Base-by-base conservation (phyloP, 2,329 filamentous ascomycete species). In the Pseudogymnoascus sp. region DNA sequence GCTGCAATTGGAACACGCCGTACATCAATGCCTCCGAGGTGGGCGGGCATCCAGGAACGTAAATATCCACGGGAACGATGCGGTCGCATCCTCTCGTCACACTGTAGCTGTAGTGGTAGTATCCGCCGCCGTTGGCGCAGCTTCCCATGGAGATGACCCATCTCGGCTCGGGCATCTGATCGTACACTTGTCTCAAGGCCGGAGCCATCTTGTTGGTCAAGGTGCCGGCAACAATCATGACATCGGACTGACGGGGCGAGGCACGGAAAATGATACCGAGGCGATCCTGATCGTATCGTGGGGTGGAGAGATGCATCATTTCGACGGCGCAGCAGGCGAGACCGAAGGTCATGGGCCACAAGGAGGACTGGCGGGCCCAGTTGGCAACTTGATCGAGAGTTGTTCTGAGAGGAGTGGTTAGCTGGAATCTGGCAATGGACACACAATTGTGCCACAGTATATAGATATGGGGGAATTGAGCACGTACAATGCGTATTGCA, bases 201-300 rank as follows among this genome's bases (percentile, higher is more conserved):
- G 91, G 90, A 1, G 90, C 91, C 91, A 96, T 96, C 80, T 96
- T 96, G 81, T 96, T 96, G 68, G 90, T 95, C 64, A 96, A 82
- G 30, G 91, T 96, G 63, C 91, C 91, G 25, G 91, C 91, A 20
- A 96, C 91, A 70, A 96, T 94, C 90, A 96, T 94, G 66, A 95
- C 88, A 75, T 96, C 91, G 63, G 90, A 89, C 75, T 95, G 90
- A 66, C 90, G 87, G 1, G 90, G 90, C 12, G 89, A 93, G 62
- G 90, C 90, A 68, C 90, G 87, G 83, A 94, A 95, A 73, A 95
- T 94, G 73, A 95, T 94, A 66, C 91, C 90, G 63, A 93, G 80
- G 36, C 91, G 85, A 76, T 95, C 90, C 73, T 94, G 89, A 71
- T 95, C 90, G 82, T 95, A 94, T 36, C 90, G 87, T 12, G 90